Percentiles rank a stretch among this genome's conserved stretches.
Evolutionary conservation across 768 basidiomycete species (phyloP).

Genomic region (Lactarius akahatsu): DNA sequence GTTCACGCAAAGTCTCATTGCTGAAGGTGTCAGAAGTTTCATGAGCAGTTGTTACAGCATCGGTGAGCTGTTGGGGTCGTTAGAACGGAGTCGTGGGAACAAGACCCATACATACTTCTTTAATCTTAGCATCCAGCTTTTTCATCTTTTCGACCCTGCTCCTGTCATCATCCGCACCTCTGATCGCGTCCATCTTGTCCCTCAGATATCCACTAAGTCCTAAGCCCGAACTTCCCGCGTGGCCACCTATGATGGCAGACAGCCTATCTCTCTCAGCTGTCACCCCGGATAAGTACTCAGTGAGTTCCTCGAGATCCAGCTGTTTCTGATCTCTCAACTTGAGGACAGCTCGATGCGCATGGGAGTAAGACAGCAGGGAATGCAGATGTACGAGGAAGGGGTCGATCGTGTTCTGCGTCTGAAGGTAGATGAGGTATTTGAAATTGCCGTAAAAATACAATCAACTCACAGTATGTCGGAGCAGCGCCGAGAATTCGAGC

Average conservation of each 20-base stretch:
- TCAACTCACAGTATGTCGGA: constrained; percentile 74
- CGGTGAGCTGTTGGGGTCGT: constrained; percentile 71
- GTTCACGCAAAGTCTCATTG: constrained; percentile 90
- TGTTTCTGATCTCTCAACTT: constrained; percentile 98
- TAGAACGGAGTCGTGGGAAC: background rate
- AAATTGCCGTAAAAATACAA: background rate
- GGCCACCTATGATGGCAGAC: constrained; percentile 85
- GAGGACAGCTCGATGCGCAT: constrained; percentile 90
- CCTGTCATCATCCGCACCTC: constrained; percentile 91
- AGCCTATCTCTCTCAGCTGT: constrained; percentile 91
- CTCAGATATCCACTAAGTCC: constrained; percentile 88
- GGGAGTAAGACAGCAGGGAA: constrained; percentile 89
- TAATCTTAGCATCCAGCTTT: constrained; percentile 91
- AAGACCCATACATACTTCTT: constrained; percentile 61
- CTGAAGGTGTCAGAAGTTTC: constrained; percentile 97
- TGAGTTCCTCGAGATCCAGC: constrained; percentile 96
- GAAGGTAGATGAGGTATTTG: constrained; percentile 9
- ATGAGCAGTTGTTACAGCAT: constrained; percentile 91
- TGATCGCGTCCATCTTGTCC: constrained; percentile 87
- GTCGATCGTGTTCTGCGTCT: constrained; percentile 91
- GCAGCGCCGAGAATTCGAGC: constrained; percentile 87
- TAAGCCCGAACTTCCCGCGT: constrained; percentile 78
- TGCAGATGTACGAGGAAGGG: constrained; percentile 90
- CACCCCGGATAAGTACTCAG: constrained; percentile 91
- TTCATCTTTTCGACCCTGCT: constrained; percentile 91